Percentiles rank a stretch among this genome's conserved stretches.
Conservation (phyloP, 148 eudicot genomes). For the Vaccinium corymbosum region DNA sequence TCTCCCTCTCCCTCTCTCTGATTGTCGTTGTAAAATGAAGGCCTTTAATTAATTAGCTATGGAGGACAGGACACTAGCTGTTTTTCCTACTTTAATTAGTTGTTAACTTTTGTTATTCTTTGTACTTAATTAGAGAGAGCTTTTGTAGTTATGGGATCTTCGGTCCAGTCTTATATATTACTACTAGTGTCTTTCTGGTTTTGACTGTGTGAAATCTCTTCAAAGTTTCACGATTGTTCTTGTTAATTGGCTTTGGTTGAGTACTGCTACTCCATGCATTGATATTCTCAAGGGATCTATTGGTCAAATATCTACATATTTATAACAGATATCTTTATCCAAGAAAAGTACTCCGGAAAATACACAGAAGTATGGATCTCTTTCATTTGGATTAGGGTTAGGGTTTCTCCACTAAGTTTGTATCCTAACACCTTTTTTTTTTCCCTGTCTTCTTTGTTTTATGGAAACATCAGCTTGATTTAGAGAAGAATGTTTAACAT, state of each 20-base stretch:
- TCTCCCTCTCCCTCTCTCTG: neutral
- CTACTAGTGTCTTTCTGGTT: neutral
- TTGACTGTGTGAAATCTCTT: neutral
- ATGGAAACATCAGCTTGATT: neutral
- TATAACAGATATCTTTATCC: neutral
- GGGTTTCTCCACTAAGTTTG: slow-evolving; percentile 10
- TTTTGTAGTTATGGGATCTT: slow-evolving; percentile 10
- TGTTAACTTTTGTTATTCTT: neutral
- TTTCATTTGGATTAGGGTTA: slow-evolving; percentile 9
- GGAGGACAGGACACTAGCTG: neutral
- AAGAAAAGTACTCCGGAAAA: neutral
- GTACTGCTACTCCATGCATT: neutral
- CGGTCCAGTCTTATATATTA: neutral
- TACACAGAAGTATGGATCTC: neutral
- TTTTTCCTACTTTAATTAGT: neutral
- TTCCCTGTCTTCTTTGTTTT: neutral
- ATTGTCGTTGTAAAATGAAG: neutral
- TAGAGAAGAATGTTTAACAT: no score
- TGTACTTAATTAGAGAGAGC: slow-evolving; percentile 1
- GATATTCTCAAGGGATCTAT: neutral
- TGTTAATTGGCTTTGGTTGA: neutral
- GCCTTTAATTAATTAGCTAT: neutral
- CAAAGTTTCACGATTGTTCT: neutral
- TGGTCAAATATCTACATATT: neutral
- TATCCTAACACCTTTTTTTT: neutral